phyloP scores from a whole-genome alignment of 768 basidiomycete genomes.

The Imleria badia region DNA sequence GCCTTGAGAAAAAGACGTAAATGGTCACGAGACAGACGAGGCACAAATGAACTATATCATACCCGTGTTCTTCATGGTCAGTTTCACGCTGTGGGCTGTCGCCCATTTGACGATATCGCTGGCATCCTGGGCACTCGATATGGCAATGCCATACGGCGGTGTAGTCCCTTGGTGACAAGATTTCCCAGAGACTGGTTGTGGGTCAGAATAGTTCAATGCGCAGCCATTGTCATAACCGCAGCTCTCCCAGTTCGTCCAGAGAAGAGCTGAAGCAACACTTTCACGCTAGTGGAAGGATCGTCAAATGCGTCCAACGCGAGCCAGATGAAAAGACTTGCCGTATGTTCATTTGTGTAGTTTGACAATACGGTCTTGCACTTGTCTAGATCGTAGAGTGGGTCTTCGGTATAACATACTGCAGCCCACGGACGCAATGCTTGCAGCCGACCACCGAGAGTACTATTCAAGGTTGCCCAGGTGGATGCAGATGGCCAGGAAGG shows the following conservation, averaged over 20 bases:
- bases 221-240: constrained; percentile 16
- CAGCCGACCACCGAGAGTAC: constrained; percentile 6
- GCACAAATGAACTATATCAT: not conserved
- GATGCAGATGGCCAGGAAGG: constrained; percentile 10
- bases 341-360: constrained; percentile 10
- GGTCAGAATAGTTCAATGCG: constrained; percentile 18
- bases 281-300: constrained; percentile 9
- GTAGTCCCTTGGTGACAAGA: constrained; percentile 13
- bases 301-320: no score
- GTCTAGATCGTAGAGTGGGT: constrained; percentile 3
- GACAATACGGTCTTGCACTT: constrained; percentile 11
- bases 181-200: constrained; percentile 11
- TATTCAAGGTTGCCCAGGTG: constrained; percentile 11
- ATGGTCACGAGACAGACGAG: not conserved
- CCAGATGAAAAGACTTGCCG: not conserved
- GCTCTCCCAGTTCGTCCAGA: constrained; percentile 23
- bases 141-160: constrained; percentile 17
- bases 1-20: not conserved
- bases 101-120: constrained; percentile 20
- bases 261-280: constrained; percentile 11
- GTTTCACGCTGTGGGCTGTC: constrained; percentile 7
- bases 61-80: constrained; percentile 25
- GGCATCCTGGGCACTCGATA: constrained; percentile 16
- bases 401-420: constrained; percentile 6
- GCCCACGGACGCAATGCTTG: constrained; percentile 17